phyloP scores from a whole-genome alignment of 2,329 filamentous ascomycete genomes.

The Stromatinia cepivora region DNA sequence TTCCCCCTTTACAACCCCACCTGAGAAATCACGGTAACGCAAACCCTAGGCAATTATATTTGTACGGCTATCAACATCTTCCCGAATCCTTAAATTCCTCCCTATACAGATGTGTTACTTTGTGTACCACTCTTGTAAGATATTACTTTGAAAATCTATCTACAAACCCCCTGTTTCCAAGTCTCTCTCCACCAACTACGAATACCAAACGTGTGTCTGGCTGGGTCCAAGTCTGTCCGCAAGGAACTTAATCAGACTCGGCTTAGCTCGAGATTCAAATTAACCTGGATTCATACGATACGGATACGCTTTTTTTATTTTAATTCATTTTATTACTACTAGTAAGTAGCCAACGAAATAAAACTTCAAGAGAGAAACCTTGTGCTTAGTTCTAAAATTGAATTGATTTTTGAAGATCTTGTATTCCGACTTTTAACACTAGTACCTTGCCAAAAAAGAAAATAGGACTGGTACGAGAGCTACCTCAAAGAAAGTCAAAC shows the following conservation, averaged over 20 bases:
- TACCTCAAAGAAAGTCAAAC: constrained; percentile 14
- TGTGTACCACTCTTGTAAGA: background rate
- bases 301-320: background rate
- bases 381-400: background rate
- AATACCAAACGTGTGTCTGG: constrained; percentile 9
- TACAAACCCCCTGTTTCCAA: background rate
- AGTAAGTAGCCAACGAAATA: background rate
- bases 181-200: constrained; percentile 11
- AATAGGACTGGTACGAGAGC: background rate
- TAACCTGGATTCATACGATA: background rate
- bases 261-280: background rate
- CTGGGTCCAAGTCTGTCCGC: background rate
- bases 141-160: background rate
- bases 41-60: background rate
- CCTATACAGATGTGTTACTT: background rate
- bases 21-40: background rate
- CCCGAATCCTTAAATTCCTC: background rate
- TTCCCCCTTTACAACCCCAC: background rate
- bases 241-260: background rate
- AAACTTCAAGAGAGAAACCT: background rate
- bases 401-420: background rate
- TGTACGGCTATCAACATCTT: no score
- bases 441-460: background rate
- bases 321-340: background rate
- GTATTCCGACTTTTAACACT: background rate